Evolutionary conservation across 331 rosid species (phyloP), one percentile per base, ranked within the genome.

Genomic region (Cucumis variabilis): DNA sequence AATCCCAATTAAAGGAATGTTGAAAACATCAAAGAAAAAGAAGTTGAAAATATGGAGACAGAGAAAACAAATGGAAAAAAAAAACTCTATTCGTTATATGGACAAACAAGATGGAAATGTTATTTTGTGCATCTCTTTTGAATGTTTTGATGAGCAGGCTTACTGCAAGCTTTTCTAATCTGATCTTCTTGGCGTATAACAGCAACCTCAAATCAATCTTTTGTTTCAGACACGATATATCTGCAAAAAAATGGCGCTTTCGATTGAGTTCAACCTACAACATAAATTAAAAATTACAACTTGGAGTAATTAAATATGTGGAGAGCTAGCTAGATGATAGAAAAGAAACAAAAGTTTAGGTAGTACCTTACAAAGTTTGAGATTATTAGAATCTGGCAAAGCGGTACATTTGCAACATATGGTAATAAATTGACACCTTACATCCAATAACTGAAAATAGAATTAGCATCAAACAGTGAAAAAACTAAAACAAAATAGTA

Each of bases 181-280:
- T n/a, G n/a, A n/a, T 71, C 67, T 88, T 85, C 85, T 88, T 91
- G 69, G 85, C 11, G 92, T 25, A 66, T 62, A 93, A 81, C 91
- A 89, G 85, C 83, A 94, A 75, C 87, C 96, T 91, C 87, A 94
- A 85, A 84, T 91, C 96, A 89, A 90, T 25, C 70, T 90, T 90
- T 91, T 90, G 88, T 23, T 46, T 70, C 46, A 81, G 81, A 90
- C 90, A 92, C 9, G 94, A 93, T 13, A 93, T 73, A 90, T 91
- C 92, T 8, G 63, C 65, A n/a, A 91, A 91, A 94, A 94, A 83
- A 78, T 85, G 85, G n/a, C 92, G 93, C 33, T 88, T 48, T 53
- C 60, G 90, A 37, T 89, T 74, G 25, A 89, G 89, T 79, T 90
- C 89, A 60, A 88, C 70, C 96, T 93, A 80, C 86, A 88, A 50